Base-by-base conservation (phyloP, 2,329 filamentous ascomycete species). In the Fusarium gaditjirri region DNA sequence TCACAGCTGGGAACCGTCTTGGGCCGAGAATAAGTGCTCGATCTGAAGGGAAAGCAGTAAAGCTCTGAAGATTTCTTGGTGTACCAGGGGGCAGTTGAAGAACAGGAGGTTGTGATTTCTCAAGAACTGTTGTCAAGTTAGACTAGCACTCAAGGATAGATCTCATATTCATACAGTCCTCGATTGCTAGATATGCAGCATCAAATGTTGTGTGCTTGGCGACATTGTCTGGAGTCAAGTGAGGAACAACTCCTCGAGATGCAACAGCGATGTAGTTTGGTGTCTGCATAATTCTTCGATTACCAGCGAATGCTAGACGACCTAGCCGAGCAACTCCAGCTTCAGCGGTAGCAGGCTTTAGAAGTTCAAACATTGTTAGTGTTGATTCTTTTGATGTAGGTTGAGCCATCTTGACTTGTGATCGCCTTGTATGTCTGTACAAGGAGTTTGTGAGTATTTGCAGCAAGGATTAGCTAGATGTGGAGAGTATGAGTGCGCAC, bases 211-310 rank as follows among this genome's bases (percentile, higher is more conserved):
- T 90, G 76, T 92, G 86, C 61, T 89, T 91, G 43, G 83, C 80
- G 72, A 96, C 85, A 68, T 92, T 92, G 84, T 99, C 96, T 42
- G 94, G 95, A 6, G 95, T 93, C 72, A 99, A 83, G 83, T 99
- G 96, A 56, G 96, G 94, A 39, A 98, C 85, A 3, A 89, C 89
- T 27, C 96, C 96, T 77, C 96, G 89, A 38, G 96, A 98, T 6
- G 93, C 93, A 73, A 93, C 86, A 55, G 90, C 91, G 65, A 97
- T 84, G 80, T 92, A 97, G 79, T 93, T 92, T 46, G 96, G 96
- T 35, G 96, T 99, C 25, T 92, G 84, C 71, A 98, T 86, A n/a
- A 87, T 82, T 69, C 86, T 88, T 65, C 93, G 87, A 44, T 82
- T 90, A 76, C 82, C 90, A 76, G 81, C 85, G 10, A 96, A 80